These are phyloP conservation scores for Dryas integrifolia DNA, from an alignment of 331 rosid species.

Conservation along the genomic window DNA sequence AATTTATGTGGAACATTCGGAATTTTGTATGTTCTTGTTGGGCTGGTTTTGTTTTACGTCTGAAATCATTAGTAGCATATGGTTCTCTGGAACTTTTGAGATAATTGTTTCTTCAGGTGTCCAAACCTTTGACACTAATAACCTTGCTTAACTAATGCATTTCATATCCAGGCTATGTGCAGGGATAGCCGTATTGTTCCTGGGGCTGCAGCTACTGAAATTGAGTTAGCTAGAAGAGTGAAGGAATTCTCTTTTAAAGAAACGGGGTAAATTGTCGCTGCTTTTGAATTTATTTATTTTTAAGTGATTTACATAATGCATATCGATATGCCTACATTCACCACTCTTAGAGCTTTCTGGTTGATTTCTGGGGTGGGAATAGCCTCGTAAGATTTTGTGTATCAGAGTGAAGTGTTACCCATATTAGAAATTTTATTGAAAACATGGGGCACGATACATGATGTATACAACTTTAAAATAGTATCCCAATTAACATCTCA, in stretches of 20 bases:
- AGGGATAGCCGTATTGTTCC: constrained; percentile 89
- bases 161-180: constrained; percentile 79
- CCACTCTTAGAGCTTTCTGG: not conserved
- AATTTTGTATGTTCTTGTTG: constrained; percentile 19
- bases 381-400: not conserved
- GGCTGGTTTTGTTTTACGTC: not conserved
- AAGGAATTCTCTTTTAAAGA: constrained; percentile 83
- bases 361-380: not conserved
- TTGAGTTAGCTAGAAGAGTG: constrained; percentile 78
- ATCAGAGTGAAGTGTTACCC: not conserved
- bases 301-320: not conserved
- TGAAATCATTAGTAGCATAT: not conserved
- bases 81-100: not conserved
- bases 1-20: constrained; percentile 7
- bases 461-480: not conserved
- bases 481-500: not conserved
- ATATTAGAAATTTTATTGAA: not conserved
- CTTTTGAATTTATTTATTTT: not conserved
- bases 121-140: not conserved
- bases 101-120: not conserved
- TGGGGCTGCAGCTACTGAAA: constrained; percentile 98
- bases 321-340: not conserved
- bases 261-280: constrained; percentile 58
- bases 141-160: constrained; percentile 9
- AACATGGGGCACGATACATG: not conserved